phyloP scores from a whole-genome alignment of 1,139 yeast species.

The Suhomyces bribrorum region DNA sequence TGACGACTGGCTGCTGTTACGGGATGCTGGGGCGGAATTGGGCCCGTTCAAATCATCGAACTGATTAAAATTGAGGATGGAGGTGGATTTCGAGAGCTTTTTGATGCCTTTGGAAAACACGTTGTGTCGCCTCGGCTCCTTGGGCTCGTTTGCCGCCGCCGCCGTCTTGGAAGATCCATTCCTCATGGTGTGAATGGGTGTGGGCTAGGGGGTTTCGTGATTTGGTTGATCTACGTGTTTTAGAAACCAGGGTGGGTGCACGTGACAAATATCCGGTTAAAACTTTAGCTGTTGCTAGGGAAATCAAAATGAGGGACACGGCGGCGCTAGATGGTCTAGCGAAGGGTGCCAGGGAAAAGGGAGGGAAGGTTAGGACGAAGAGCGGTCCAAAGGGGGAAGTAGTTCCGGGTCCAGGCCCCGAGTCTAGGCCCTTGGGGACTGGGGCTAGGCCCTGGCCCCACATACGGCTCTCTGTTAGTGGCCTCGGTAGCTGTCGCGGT shows the following conservation, averaged over 20 bases:
- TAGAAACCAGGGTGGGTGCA: slow-evolving; percentile 2
- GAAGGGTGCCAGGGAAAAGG: too few relatives aligned
- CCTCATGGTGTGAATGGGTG: slow-evolving; percentile 9
- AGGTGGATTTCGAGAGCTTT: slow-evolving; percentile 20
- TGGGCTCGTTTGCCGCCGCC: slow-evolving; percentile 5
- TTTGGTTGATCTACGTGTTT: not conserved
- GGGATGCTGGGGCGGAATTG: slow-evolving; percentile 6
- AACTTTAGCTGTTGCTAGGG: slow-evolving; percentile 4
- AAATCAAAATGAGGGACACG: not conserved
- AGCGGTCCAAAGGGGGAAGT: too few relatives aligned
- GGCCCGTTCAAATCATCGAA: slow-evolving; percentile 5
- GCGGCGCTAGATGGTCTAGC: too few relatives aligned
- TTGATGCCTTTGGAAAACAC: slow-evolving; percentile 20
- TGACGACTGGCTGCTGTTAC: slow-evolving; percentile 4
- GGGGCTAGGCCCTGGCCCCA: too few relatives aligned
- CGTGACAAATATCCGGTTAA: slow-evolving; percentile 7
- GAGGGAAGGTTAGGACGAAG: too few relatives aligned
- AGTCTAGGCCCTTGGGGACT: too few relatives aligned
- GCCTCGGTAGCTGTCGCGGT: too few relatives aligned
- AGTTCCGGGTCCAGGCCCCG: too few relatives aligned
- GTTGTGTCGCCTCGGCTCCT: slow-evolving; percentile 12
- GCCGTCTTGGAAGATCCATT: slow-evolving; percentile 9
- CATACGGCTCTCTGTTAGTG: too few relatives aligned
- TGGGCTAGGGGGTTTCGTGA: not conserved
- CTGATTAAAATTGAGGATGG: slow-evolving; percentile 17